phyloP scores from a whole-genome alignment of 2,329 filamentous ascomycete genomes.

The Aspergillus sp. region DNA sequence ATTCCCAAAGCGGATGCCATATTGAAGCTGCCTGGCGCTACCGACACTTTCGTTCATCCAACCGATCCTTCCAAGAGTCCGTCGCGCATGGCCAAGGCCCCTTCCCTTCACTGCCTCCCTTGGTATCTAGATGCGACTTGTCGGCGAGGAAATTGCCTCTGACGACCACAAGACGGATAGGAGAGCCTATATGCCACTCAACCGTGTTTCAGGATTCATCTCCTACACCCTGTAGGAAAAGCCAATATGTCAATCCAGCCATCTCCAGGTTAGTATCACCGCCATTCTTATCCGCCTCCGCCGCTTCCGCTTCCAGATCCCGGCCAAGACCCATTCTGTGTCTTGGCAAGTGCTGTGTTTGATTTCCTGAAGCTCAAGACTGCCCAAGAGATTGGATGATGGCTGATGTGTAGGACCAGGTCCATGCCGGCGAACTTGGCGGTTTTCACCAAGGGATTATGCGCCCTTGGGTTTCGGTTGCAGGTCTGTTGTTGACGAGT shows the following conservation, averaged over 20 bases:
- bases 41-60: background rate
- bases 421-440: slow-evolving; percentile 1
- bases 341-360: slow-evolving; percentile 1
- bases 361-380: background rate
- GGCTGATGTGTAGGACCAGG: background rate
- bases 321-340: background rate
- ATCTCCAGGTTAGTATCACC: background rate
- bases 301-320: slow-evolving; percentile 1
- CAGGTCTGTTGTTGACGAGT: background rate
- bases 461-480: background rate
- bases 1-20: background rate
- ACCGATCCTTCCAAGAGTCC: background rate
- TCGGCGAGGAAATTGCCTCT: background rate
- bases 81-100: background rate
- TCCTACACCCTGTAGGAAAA: no score
- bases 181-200: background rate
- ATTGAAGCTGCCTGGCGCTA: background rate
- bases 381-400: background rate
- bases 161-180: background rate
- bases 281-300: background rate
- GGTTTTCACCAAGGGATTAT: background rate
- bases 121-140: background rate
- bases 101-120: slow-evolving; percentile 2
- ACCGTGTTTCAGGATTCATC: no score
- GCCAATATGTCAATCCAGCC: no score